Evolutionary conservation across 768 basidiomycete species (phyloP), one percentile per base, ranked within the genome.

Genomic region (Filobasidium floriforme): DNA sequence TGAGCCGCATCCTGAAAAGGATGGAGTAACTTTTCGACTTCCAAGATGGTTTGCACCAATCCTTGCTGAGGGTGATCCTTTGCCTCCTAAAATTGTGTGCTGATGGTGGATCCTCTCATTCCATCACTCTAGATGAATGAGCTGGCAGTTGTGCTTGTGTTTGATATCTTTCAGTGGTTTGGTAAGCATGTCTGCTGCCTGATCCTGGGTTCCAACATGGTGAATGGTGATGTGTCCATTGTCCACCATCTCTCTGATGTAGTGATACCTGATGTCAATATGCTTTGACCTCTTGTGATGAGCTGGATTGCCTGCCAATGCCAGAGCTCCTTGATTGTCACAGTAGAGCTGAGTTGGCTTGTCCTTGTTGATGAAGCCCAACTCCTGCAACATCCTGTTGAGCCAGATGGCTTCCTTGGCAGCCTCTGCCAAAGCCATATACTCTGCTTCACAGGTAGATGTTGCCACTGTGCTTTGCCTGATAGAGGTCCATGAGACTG

Each of bases 401-500:
- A 69, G 57, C 61, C 61, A 69, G 1, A 63, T 41, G 29, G 59
- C 55, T 57, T 69, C 61, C 22, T 63, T 66, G n/a, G 72, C 68
- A 7, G 79, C 72, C 29, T 81, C 72, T n/a, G 73, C 70, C 0
- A 76, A 70, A 9, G 82, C 81, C 44, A 82, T 80, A 68, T 83
- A 83, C 69, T 84, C 82, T 1, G 82, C 80, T 69, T 83, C 81
- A 18, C 72, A 80, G 0, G 79, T 81, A 2, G 79, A 81, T 5
- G 79, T 69, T 0, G 80, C 75, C 0, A 81, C 70, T 41, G 80
- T 71, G 4, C 69, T 68, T 61, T 83, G 81, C 55, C 74, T 72
- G 70, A 79, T 80, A 1, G 80, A 76, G n/a, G 63, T 67, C 77
- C 80, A 83, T 1, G 77, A 74, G n/a, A 82, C 72, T 0, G 77